These are phyloP conservation scores for Colletotrichum simmondsii DNA, from an alignment of 2,329 filamentous ascomycete species.

Conservation along the genomic window DNA sequence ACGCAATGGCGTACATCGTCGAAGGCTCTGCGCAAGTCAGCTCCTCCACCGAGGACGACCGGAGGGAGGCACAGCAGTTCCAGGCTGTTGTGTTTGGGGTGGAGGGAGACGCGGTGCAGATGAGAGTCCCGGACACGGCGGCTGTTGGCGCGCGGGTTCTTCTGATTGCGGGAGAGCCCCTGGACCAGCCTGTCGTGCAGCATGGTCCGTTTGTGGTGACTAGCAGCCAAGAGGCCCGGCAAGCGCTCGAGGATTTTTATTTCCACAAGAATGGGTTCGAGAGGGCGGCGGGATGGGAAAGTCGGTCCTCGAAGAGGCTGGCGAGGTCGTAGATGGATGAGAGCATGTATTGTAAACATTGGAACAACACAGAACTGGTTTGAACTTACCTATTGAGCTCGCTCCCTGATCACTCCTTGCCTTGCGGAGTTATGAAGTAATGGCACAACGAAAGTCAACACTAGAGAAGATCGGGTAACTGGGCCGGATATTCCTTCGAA, in stretches of 20 bases:
- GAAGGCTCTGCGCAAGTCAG: constrained; percentile 76
- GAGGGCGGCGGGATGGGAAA: constrained; percentile 80
- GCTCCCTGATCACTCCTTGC: too few relatives aligned
- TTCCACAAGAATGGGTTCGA: constrained; percentile 81
- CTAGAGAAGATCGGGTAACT: too few relatives aligned
- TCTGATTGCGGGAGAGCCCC: constrained; percentile 80
- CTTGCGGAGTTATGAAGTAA: too few relatives aligned
- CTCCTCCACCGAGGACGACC: constrained; percentile 40
- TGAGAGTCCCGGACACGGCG: constrained; percentile 74
- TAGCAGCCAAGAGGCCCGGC: constrained; percentile 75
- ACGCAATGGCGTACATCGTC: constrained; percentile 88
- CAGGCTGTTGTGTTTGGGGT: constrained; percentile 91
- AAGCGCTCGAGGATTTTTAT: constrained; percentile 82
- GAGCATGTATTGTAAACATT: too few relatives aligned
- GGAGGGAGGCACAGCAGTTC: constrained; percentile 70
- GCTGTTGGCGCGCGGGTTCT: constrained; percentile 69
- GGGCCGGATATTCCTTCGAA: too few relatives aligned
- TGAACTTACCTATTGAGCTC: too few relatives aligned
- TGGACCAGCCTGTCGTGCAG: constrained; percentile 83
- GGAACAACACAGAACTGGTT: too few relatives aligned
- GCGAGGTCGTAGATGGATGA: too few relatives aligned
- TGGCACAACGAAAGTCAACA: too few relatives aligned
- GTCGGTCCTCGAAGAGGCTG: constrained; percentile 63
- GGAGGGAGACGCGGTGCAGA: constrained; percentile 78
- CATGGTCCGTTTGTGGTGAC: constrained; percentile 86